Base-by-base conservation (phyloP, 768 basidiomycete species). In the Amanita rubescens region DNA sequence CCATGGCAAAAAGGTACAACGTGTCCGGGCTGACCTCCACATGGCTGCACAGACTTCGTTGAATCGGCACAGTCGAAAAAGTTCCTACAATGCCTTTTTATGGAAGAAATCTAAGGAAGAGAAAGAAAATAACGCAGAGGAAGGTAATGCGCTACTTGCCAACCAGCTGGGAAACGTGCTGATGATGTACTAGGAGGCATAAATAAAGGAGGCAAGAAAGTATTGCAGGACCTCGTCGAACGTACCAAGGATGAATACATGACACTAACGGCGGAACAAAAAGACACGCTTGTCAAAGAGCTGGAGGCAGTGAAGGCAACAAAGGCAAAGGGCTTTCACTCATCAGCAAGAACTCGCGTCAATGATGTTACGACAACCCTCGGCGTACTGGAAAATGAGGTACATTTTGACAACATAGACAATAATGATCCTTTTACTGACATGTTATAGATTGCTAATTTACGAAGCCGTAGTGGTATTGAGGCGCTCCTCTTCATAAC, bases 311-410 rank as follows among this genome's bases (percentile, higher is more conserved):
- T 49, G 19, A 59, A 59, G 50, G 57, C 57, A 8, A 53, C 46
- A 12, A 52, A 55, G 30, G 42, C 53, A 12, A 53, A 27, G 12
- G 54, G 24, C 12, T 46, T 45, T 14, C 57, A 42, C 14, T 38
- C 55, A n/a, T 55, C 54, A 1, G 38, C 33, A n/a, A 52, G 47
- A 19, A 52, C 56, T 30, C 45, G 42, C 10, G 54, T 57, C 37
- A 57, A 57, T 41, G 59, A 59, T 34, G 44, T 53, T 25, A 53
- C 59, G 3, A 39, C 51, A 10, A 59, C 59, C 27, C n/a, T 59
- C 3, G 12, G 9, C 1, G 39, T 45, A 6, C 24, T 60, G 9
- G 35, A 56, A 22, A 50, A 53, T 54, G 59, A 58, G 55, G 57
- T 60, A 42, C 46, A 22, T 15, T 20, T 10, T 19, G n/a, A n/a